Evolutionary conservation across 495 filamentous ascomycete genomes (phyloP).

Genomic region (Neurospora hispaniola): DNA sequence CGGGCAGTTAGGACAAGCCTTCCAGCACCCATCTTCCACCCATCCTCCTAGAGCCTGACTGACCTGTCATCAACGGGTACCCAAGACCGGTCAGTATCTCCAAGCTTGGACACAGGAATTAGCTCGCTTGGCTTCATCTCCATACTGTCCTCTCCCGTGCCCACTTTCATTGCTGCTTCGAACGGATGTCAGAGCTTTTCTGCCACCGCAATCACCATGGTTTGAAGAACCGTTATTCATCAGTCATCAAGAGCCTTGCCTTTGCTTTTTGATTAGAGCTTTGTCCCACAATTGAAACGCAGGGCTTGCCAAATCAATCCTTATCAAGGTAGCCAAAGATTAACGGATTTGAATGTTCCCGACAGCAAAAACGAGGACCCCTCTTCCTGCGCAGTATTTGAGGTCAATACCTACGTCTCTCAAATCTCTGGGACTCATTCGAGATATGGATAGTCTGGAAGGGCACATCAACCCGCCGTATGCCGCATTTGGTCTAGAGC

Average conservation of each 20-base stretch:
- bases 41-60: background rate
- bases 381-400: background rate
- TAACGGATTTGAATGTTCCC: slow-evolving; percentile 11
- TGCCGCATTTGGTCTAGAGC: background rate
- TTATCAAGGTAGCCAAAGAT: slow-evolving; percentile 20
- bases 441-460: background rate
- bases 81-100: background rate
- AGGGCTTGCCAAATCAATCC: slow-evolving; percentile 5
- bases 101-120: background rate
- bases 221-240: background rate
- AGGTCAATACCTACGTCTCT: background rate
- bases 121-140: background rate
- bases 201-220: background rate
- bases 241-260: background rate
- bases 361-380: background rate
- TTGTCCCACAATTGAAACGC: background rate
- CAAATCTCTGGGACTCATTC: background rate
- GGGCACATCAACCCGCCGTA: background rate
- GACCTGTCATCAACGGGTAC: background rate
- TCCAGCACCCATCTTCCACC: background rate
- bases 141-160: background rate
- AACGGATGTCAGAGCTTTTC: background rate
- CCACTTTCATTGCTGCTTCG: background rate
- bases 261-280: background rate
- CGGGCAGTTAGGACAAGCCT: background rate